Conservation (phyloP, 495 filamentous ascomycete genomes). For the Peziza echinospora region DNA sequence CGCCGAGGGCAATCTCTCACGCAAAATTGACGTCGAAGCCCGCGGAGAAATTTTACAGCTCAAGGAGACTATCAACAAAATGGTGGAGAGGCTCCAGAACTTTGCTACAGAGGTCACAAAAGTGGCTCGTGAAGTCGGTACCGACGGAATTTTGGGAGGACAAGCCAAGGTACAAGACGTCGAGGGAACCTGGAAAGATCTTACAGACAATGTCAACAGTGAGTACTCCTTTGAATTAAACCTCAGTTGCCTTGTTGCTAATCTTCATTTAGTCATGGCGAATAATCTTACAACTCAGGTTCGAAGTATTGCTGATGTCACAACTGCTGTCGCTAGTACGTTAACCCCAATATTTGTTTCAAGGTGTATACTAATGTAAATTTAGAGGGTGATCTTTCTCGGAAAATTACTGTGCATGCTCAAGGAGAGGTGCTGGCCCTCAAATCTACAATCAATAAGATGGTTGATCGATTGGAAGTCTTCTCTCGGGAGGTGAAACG, state of each 20-base stretch:
- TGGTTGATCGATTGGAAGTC: conserved; percentile 87
- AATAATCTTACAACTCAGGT: conserved; percentile 96
- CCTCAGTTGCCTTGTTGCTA: conserved; percentile 24
- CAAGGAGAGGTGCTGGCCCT: conserved; percentile 85
- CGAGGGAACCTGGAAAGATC: conserved; percentile 97
- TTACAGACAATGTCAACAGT: conserved; percentile 81
- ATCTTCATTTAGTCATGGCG: conserved; percentile 38
- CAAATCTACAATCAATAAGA: conserved; percentile 98
- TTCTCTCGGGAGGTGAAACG: conserved; percentile 95
- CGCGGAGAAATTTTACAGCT: conserved; percentile 87
- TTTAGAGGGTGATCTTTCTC: conserved; percentile 59
- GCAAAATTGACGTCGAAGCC: conserved; percentile 90
- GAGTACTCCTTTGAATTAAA: conserved; percentile 4
- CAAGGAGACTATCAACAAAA: conserved; percentile 96
- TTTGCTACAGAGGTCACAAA: conserved; percentile 98
- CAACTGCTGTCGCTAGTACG: conserved; percentile 69
- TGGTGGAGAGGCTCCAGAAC: conserved; percentile 92
- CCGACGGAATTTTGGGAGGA: conserved; percentile 84
- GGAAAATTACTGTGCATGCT: conserved; percentile 88
- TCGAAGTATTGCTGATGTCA: conserved; percentile 93
- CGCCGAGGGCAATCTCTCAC: conserved; percentile 77
- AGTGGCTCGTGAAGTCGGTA: conserved; percentile 93
- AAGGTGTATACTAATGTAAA: neutral
- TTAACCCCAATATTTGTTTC: neutral
- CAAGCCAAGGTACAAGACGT: conserved; percentile 94